Evolutionary conservation across 2,329 filamentous ascomycete species (phyloP).

Genomic region (Penicillium hordei): DNA sequence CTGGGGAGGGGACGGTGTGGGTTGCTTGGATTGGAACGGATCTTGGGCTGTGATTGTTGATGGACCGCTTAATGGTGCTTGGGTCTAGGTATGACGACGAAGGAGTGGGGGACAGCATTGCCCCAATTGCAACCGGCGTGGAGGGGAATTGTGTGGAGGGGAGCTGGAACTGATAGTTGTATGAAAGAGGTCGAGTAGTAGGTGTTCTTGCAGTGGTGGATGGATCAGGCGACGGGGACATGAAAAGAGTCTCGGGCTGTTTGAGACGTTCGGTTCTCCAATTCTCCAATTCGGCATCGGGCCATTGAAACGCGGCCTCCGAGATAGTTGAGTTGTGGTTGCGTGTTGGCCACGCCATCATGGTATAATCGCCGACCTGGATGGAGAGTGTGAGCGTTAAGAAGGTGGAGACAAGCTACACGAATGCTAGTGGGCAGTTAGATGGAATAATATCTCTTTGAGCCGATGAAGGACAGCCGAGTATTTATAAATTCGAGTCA

Average conservation of each 20-base stretch:
- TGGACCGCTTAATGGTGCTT: not conserved
- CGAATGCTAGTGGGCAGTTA: not conserved
- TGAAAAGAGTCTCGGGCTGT: not conserved
- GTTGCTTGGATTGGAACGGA: not conserved
- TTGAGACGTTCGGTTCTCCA: not conserved
- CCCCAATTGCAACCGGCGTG: not conserved
- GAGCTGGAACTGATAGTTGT: not conserved
- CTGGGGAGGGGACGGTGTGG: not conserved
- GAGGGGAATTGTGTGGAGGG: not conserved
- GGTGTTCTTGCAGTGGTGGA: not conserved
- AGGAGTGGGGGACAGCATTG: not conserved
- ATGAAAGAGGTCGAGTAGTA: not conserved
- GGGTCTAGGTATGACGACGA: not conserved
- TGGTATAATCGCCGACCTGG: not conserved
- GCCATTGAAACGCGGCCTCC: not conserved
- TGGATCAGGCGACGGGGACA: not conserved
- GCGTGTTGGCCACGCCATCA: conserved; percentile 1
- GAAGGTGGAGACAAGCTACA: not conserved
- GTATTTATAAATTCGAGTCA: not conserved
- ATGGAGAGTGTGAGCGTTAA: not conserved
- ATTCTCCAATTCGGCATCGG: not conserved
- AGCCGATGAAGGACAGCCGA: not conserved
- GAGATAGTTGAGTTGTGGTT: not conserved
- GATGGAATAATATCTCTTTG: not conserved
- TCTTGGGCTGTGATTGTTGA: not conserved